Base-by-base conservation (phyloP, 2,329 filamentous ascomycete genomes). In the Furcasterigmium furcatum region DNA sequence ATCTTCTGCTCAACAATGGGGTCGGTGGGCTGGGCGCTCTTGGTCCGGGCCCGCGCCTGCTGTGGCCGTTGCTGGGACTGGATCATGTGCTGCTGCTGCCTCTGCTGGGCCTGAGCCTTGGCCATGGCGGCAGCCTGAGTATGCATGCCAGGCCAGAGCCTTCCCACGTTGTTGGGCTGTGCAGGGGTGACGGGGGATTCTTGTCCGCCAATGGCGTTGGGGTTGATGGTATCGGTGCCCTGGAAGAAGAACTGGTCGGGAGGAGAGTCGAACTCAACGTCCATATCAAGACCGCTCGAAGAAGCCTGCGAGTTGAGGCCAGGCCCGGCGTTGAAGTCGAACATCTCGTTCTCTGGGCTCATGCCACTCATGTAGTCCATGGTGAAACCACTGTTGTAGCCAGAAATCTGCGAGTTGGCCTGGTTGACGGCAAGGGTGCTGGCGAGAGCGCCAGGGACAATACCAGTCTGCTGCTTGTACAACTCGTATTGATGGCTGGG, bases 401-500 rank as follows among this genome's bases (percentile, higher is more conserved):
- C 76, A 38, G 72, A 68, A 56, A 82, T 72, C 59, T 77, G 74
- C 38, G 66, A 61, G 55, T 66, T 77, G 52, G 68, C 70, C 60
- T 87, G 77, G 64, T 88, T 91, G 57, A 94, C 80, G 29, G 88
- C 87, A 61, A 94, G 80, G 12, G 91, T 87, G 66, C 82, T 88
- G 35, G 86, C 84, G 52, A 94, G 74, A 43, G 90, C 91, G 51
- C 91, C 91, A 2, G 89, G 85, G 0, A 94, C 89, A 24, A 96
- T 84, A 52, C 91, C 91, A 4, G 94, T 96, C 73, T 96, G 91
- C 65, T 99, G 94, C 71, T 90, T 88, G 73, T 96, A 95, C 61
- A 89, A 84, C 59, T 91, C 88, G 74, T 97, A 97, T 68, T 95
- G 89, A 71, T 96, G 91, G 66, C 90, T 96, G 9, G 94, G 92